Conservation (phyloP, 805 yeast species). For the Starmera caribaea region DNA sequence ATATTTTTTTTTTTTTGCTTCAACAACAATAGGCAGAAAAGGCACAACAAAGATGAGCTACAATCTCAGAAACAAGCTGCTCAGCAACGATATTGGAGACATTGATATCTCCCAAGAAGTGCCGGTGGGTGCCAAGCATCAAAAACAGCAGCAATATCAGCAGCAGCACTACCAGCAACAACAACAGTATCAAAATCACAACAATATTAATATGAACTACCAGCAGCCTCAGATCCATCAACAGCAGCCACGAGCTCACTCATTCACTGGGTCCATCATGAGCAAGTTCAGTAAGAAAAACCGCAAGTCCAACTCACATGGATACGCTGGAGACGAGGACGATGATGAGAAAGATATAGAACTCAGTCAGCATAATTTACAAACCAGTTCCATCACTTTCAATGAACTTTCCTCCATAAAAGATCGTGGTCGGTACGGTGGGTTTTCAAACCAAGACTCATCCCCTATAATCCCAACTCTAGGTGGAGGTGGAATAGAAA, state of each 20-base stretch:
- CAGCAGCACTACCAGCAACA: neutral
- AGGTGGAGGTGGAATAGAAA: constrained; percentile 21
- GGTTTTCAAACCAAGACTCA: constrained; percentile 38
- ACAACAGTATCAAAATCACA: neutral
- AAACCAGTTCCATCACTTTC: constrained; percentile 39
- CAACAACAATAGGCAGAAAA: neutral
- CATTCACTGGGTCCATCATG: constrained; percentile 5
- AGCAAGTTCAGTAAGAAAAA: constrained; percentile 7
- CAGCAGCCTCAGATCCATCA: constrained; percentile 1
- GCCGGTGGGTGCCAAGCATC: constrained; percentile 17
- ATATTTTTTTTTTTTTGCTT: too few species aligned
- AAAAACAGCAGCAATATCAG: neutral
- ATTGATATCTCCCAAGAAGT: constrained; percentile 36
- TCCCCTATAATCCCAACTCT: constrained; percentile 72
- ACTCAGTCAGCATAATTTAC: constrained; percentile 19
- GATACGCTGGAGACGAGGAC: constrained; percentile 21
- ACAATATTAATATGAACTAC: neutral
- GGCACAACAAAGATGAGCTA: neutral
- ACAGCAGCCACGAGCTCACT: constrained; percentile 2
- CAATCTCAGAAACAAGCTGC: constrained; percentile 23
- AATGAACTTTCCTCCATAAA: constrained; percentile 55
- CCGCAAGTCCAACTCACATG: constrained; percentile 6
- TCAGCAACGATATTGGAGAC: constrained; percentile 30
- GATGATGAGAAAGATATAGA: constrained; percentile 31
- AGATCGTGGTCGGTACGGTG: constrained; percentile 60